A percentile compares a stretch with the other conserved stretches of the same genome.
Evolutionary conservation across 2,329 filamentous ascomycete genomes (phyloP).

Genomic region (Cladosporium velox): DNA sequence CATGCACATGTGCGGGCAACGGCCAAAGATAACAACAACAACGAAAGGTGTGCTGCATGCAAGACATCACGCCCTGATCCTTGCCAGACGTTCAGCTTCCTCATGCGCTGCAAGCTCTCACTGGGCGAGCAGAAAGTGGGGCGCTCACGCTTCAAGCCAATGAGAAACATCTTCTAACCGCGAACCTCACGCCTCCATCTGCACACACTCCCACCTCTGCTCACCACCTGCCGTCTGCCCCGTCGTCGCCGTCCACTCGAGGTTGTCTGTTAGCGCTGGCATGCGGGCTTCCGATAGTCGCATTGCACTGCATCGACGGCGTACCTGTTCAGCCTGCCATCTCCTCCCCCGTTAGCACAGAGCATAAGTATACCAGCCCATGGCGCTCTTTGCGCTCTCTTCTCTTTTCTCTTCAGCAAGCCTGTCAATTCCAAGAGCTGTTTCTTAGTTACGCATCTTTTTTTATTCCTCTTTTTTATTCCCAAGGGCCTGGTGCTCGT

Average conservation of each 20-base stretch:
- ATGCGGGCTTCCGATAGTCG: constrained; percentile 26
- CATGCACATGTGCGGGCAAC: constrained; percentile 3
- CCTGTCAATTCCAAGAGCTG: constrained; percentile 54
- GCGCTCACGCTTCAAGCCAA: constrained; percentile 5
- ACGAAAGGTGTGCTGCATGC: constrained; percentile 15
- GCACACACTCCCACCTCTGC: constrained; percentile 16
- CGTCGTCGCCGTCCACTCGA: constrained; percentile 15
- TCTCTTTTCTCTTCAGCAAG: constrained; percentile 52
- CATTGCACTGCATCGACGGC: constrained; percentile 18
- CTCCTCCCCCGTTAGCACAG: neutral
- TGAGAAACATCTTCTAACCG: constrained; percentile 8
- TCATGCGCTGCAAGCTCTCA: constrained; percentile 3
- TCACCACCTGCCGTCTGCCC: constrained; percentile 5
- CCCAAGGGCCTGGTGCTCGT: constrained; percentile 51
- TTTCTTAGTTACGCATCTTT: constrained; percentile 47
- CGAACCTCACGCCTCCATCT: constrained; percentile 21
- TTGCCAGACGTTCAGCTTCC: constrained; percentile 4
- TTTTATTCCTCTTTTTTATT: constrained; percentile 44
- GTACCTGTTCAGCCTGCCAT: constrained; percentile 20
- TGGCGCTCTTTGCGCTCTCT: constrained; percentile 10
- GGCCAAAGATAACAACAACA: constrained; percentile 18
- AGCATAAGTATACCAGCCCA: constrained; percentile 17
- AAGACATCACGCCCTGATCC: constrained; percentile 18
- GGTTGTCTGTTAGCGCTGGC: constrained; percentile 20
- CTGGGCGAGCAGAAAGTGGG: constrained; percentile 1